Evolutionary conservation across 2,329 filamentous ascomycete genomes (phyloP).

Genomic region (Apiospora kogelbergensis): DNA sequence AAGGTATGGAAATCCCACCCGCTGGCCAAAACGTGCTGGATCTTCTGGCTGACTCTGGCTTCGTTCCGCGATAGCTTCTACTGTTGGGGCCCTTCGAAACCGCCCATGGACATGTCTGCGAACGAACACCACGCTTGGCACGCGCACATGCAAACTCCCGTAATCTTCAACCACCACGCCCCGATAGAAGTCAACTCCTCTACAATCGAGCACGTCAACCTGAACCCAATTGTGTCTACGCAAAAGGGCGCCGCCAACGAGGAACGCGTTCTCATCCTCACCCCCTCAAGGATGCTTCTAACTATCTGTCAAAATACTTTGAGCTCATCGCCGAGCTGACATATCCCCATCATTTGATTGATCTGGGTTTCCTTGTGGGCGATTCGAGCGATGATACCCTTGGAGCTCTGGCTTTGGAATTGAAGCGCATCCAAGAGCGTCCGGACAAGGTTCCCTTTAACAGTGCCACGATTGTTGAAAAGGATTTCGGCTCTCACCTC

Average conservation of each 20-base stretch:
- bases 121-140: constrained; percentile 93
- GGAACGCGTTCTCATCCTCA: constrained; percentile 88
- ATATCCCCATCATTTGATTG: constrained; percentile 93
- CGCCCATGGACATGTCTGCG: constrained; percentile 91
- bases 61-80: constrained; percentile 68
- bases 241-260: constrained; percentile 74
- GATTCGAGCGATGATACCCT: constrained; percentile 91
- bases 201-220: constrained; percentile 76
- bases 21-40: not conserved
- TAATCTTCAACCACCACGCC: constrained; percentile 94
- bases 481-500: constrained; percentile 79
- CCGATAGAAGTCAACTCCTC: constrained; percentile 81
- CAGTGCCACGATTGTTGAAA: constrained; percentile 82
- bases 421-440: constrained; percentile 83
- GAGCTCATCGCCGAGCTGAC: constrained; percentile 86
- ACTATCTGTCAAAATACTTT: constrained; percentile 85
- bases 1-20: constrained; percentile 59
- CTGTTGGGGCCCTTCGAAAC: constrained; percentile 92
- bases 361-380: constrained; percentile 90
- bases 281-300: constrained; percentile 84
- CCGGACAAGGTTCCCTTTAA: constrained; percentile 80
- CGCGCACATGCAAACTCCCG: constrained; percentile 83
- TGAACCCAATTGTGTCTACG: constrained; percentile 83
- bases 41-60: constrained; percentile 18
- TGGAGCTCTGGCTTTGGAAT: constrained; percentile 78